Evolutionary conservation across 371 early-diverging fungal genomes (phyloP), one percentile per base, ranked within the genome.

Genomic region (Rhizopus arrhizus): DNA sequence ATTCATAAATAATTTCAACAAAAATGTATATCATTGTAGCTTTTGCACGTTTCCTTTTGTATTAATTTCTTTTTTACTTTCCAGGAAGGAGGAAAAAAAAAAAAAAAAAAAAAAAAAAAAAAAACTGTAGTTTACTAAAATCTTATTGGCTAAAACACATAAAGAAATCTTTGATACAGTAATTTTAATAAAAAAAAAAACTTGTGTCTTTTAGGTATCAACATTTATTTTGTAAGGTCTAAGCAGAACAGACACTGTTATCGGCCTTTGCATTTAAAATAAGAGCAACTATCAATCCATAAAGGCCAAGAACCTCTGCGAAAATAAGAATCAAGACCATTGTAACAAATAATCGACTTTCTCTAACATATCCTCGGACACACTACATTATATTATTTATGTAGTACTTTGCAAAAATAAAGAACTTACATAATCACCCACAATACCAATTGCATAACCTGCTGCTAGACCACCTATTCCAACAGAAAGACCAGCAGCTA

Each of bases 231-330:
- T 22, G 22, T 22, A 22, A 22, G 15, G 28, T 33, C 15, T 60
- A 43, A 28, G 45, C 35, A 54, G 32, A 29, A 63, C 80, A 80
- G 40, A 70, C 55, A 43, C 65, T 62, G 46, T 80, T 73, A 47
- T 70, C 80, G n/a, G 87, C 88, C 74, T 89, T 91, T 58, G 91
- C 86, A 61, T 89, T 90, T 52, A 91, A 66, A 59, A 94, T 93
- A 58, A 94, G 83, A 12, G 89, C 92, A 38, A 93, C 90, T 66
- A 94, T 93, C 45, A 92, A 79, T 38, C 95, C 95, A 63, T 95
- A 95, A 58, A 95, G 85, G 67, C 93, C 95, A 75, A 95, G 75
- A 33, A 95, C 95, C 82, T 95, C 95, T 43, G 95, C 95, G 72
- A 95, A 95, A 90, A 95, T 95, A 54, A 95, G 85, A 61, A 95